Evolutionary conservation across 176 grass and related monocot species (phyloP), one percentile per base, ranked within the genome.

Genomic region (Saccharum spontaneum): DNA sequence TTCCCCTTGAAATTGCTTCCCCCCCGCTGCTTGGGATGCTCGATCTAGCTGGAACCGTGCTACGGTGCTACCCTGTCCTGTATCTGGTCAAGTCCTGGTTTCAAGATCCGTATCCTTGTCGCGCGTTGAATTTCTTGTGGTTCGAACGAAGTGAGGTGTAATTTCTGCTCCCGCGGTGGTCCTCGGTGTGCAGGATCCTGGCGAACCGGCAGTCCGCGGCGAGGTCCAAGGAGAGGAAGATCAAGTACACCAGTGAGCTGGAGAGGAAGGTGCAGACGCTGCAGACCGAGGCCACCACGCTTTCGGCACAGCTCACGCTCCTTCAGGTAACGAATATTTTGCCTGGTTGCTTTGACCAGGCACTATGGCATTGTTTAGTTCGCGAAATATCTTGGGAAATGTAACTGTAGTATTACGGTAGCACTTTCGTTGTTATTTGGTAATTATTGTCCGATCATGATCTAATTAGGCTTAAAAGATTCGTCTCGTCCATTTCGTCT

Each of bases 211-310:
- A 89, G 79, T 99, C 93, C 14, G 97, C 97, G 18, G 97, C 93
- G 37, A 89, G 94, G 75, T 97, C 97, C 36, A 99, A 99, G 86
- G 97, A 99, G 75, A 92, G 94, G 94, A 99, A 99, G 86, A 88
- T 94, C 72, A 92, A 88, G 79, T 96, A 99, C 86, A 94, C 94
- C 10, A 17, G 84, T 45, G 97, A 99, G 91, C 90, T 99, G 54
- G 97, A 99, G 83, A 89, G 86, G 91, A 99, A 97, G 90, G 90
- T 99, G 65, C 97, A 97, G 79, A 99, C 97, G 15, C 97, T 99
- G 88, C 97, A 99, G 88, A 92, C 91, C 2, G 97, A 99, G 84
- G 97, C 97, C 2, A 99, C 97, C 38, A 97, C 97, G 18, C 97
- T 99, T 46, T 99, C 97, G 3, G 94, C 97, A 30, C 97, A 99